These are phyloP conservation scores for Phytophthora hybrid DNA, from an alignment of 352 stramenopile species.

Conservation along the genomic window DNA sequence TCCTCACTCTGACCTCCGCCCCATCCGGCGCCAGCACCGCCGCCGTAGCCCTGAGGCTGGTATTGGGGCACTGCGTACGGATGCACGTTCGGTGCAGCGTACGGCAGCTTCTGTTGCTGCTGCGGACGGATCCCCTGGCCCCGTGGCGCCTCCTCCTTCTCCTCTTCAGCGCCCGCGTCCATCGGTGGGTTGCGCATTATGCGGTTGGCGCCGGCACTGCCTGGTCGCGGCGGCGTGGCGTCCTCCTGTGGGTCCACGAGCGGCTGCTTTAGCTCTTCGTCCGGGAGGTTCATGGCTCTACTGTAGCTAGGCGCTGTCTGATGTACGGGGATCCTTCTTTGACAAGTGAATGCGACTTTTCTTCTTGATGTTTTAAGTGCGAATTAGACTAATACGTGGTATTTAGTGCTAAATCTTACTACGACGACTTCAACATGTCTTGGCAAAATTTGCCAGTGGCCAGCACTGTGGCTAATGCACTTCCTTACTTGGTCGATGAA, in stretches of 20 bases:
- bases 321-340: conserved; percentile 28
- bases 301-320: too few species aligned
- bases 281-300: conserved; percentile 77
- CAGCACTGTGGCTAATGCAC: background rate
- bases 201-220: conserved; percentile 17
- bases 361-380: conserved; percentile 30
- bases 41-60: conserved; percentile 65
- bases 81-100: conserved; percentile 78
- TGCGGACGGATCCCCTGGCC: conserved; percentile 15
- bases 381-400: conserved; percentile 33
- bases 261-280: conserved; percentile 82
- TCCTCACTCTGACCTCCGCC: conserved; percentile 57
- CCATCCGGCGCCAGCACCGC: conserved; percentile 45
- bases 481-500: conserved; percentile 8
- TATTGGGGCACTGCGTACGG: conserved; percentile 86
- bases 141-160: conserved; percentile 57
- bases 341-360: conserved; percentile 34
- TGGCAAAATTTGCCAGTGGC: background rate
- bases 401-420: conserved; percentile 1
- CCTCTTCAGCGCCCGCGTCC: conserved; percentile 56
- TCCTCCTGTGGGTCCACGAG: conserved; percentile 53
- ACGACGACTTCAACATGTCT: conserved; percentile 34
- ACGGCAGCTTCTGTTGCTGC: conserved; percentile 54
- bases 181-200: conserved; percentile 34
- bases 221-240: conserved; percentile 12